Evolutionary conservation across 768 basidiomycete genomes (phyloP).

Genomic region (Pleurotus djamor): DNA sequence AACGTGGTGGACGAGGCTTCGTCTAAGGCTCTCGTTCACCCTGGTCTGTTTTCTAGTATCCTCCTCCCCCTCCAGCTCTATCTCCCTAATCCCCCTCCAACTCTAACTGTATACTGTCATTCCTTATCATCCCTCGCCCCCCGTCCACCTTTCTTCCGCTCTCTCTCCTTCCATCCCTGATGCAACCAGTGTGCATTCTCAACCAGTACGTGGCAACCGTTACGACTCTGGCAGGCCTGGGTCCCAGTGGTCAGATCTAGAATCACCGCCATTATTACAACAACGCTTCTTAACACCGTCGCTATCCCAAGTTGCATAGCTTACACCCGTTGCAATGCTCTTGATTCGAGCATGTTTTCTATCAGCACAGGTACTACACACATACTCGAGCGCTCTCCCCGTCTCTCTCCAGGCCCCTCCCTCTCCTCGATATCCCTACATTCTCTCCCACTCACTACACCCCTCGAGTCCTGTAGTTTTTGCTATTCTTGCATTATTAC

Average conservation of each 20-base stretch:
- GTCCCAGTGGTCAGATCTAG: constrained; percentile 1
- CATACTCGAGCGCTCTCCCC: too few relatives aligned
- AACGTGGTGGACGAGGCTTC: constrained; percentile 85
- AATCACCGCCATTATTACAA: not conserved
- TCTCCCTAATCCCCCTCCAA: constrained; percentile 1
- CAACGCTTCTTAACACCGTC: not conserved
- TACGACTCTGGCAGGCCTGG: constrained; percentile 2
- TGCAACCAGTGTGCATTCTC: not conserved
- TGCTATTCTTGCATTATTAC: constrained; percentile 6
- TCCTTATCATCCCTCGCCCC: not conserved
- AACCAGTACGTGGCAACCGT: constrained; percentile 4
- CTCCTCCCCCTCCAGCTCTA: not conserved
- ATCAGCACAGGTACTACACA: too few relatives aligned
- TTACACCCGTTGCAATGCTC: not conserved
- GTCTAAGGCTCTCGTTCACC: constrained; percentile 43
- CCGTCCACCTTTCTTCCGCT: not conserved
- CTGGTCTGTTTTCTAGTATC: not conserved
- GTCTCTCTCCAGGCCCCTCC: too few relatives aligned
- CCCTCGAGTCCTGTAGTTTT: not conserved
- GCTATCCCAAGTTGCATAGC: constrained; percentile 5
- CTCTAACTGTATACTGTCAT: not conserved
- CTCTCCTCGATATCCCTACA: not conserved
- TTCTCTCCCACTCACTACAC: not conserved
- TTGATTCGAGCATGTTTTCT: not conserved
- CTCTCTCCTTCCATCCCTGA: not conserved